phyloP scores from a whole-genome alignment of 129 eudicot genomes.

The Flaveria robusta region DNA sequence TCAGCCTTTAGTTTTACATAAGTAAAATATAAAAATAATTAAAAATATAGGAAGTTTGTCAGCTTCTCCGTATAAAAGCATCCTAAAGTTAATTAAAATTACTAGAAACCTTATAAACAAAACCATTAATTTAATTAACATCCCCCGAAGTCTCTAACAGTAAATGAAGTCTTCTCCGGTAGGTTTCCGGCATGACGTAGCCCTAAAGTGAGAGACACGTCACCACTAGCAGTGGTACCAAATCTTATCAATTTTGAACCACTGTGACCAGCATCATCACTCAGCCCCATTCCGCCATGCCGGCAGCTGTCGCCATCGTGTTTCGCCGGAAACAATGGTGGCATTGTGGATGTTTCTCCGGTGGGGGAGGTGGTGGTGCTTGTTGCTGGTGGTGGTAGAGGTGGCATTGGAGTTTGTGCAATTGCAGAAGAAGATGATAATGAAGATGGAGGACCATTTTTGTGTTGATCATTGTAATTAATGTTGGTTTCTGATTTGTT shows the following conservation, averaged over 20 bases:
- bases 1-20: background rate
- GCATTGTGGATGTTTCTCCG: conserved; percentile 12
- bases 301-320: conserved; percentile 18
- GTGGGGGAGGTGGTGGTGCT: conserved; percentile 41
- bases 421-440: conserved; percentile 26
- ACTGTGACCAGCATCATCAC: conserved; percentile 24
- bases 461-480: conserved; percentile 22
- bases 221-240: conserved; percentile 78
- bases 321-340: conserved; percentile 20
- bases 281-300: background rate
- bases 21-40: background rate
- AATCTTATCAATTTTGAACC: conserved; percentile 66
- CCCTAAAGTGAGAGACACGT: conserved; percentile 94
- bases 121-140: conserved; percentile 28
- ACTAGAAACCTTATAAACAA: conserved; percentile 28
- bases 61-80: conserved; percentile 20
- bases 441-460: conserved; percentile 35
- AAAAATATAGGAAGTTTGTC: background rate
- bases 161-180: conserved; percentile 59
- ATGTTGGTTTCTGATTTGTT: background rate
- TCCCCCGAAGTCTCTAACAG: conserved; percentile 62
- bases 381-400: conserved; percentile 39
- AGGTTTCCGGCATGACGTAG: conserved; percentile 87
- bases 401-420: conserved; percentile 66
- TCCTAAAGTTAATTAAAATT: conserved; percentile 27